Conservation (phyloP, 176 grass and related monocot species). For the Metroxylon sagu region DNA sequence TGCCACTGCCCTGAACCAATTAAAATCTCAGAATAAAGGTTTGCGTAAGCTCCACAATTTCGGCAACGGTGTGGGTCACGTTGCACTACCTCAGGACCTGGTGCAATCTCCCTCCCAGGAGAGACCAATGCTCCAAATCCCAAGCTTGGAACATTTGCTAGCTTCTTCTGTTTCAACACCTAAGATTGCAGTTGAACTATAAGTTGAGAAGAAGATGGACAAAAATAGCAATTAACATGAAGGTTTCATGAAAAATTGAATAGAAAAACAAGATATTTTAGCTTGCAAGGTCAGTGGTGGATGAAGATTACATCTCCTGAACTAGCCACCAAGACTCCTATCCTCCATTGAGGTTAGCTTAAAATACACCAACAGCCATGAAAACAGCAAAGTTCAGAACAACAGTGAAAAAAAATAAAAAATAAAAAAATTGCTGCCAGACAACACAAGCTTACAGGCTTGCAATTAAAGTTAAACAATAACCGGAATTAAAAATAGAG, state of each 20-base stretch:
- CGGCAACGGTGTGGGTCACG: slow-evolving; percentile 56
- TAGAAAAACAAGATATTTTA: background rate
- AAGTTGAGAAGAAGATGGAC: background rate
- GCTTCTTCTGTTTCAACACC: slow-evolving; percentile 88
- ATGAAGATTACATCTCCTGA: no score
- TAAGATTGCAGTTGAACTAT: slow-evolving; percentile 11
- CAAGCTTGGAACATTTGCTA: slow-evolving; percentile 71
- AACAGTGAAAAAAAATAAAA: no score
- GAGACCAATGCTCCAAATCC: slow-evolving; percentile 88
- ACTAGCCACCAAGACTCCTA: no score
- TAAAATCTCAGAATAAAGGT: slow-evolving; percentile 65
- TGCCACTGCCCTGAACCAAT: slow-evolving; percentile 77
- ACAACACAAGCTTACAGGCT: background rate
- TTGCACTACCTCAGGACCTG: slow-evolving; percentile 61
- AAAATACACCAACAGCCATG: no score
- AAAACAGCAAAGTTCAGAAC: no score
- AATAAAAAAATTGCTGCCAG: no score
- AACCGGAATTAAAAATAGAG: slow-evolving; percentile 6
- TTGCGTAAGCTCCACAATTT: slow-evolving; percentile 78
- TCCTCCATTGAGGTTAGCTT: no score
- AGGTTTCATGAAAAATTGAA: background rate
- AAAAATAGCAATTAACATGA: background rate
- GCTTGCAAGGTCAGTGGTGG: no score
- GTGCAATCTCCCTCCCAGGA: slow-evolving; percentile 56
- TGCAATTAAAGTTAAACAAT: background rate